Percentiles rank a stretch among this genome's conserved stretches.
Evolutionary conservation across 352 stramenopile genomes (phyloP).

Genomic region (Pythium aphanidermatum): DNA sequence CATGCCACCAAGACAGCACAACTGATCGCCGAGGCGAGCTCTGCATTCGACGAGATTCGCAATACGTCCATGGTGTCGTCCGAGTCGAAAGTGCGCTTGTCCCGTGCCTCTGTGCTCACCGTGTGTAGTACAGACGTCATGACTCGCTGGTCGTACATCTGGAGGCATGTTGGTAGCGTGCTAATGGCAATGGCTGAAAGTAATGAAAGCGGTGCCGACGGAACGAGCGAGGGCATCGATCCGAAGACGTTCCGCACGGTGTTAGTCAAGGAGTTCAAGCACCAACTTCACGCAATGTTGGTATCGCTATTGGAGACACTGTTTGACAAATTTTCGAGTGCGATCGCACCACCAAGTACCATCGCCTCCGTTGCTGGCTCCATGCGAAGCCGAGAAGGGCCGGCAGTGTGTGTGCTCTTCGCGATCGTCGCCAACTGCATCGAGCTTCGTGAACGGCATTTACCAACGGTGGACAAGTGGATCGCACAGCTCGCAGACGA

Average conservation of each 20-base stretch:
- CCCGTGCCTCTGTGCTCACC: conserved; percentile 41
- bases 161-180: conserved; percentile 37
- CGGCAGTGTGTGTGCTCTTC: conserved; percentile 52
- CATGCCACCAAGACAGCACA: conserved; percentile 31
- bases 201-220: conserved; percentile 2
- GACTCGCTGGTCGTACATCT: conserved; percentile 43
- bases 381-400: conserved; percentile 20
- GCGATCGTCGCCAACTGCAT: conserved; percentile 68
- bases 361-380: conserved; percentile 23
- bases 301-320: conserved; percentile 42
- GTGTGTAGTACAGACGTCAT: conserved; percentile 38
- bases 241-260: conserved; percentile 17
- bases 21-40: conserved; percentile 41
- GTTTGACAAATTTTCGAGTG: conserved; percentile 28
- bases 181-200: conserved; percentile 43
- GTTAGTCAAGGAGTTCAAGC: conserved; percentile 33
- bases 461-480: conserved; percentile 41
- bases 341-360: conserved; percentile 22
- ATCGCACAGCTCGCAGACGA: conserved; percentile 31
- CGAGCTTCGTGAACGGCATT: conserved; percentile 50
- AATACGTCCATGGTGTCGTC: conserved; percentile 68
- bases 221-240: conserved; percentile 8
- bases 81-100: conserved; percentile 59
- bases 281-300: conserved; percentile 44
- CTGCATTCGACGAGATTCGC: conserved; percentile 47